Conservation (phyloP, 139 green algal species). For the Zygnema circumcarinatum region DNA sequence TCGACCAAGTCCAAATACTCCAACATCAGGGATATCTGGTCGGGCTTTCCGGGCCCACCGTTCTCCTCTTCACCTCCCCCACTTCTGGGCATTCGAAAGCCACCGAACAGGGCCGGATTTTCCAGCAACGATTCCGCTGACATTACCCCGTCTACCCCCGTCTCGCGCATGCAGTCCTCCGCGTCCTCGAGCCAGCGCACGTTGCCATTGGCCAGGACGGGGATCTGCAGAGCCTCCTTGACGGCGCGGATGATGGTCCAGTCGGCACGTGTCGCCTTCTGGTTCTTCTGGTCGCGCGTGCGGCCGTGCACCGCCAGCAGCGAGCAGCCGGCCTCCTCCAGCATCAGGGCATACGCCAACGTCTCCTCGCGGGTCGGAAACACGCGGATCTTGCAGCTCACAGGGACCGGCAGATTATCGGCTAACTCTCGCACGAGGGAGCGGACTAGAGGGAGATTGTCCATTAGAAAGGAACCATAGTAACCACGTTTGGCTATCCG, state of each 20-base stretch:
- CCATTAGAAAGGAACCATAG: conserved; percentile 73
- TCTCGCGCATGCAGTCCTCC: conserved; percentile 57
- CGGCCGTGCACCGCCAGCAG: conserved; percentile 95
- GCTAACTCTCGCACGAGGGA: conserved; percentile 42
- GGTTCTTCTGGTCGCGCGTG: conserved; percentile 89
- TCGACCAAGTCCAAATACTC: conserved; percentile 87
- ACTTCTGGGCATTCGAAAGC: conserved; percentile 3
- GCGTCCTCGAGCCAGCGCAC: conserved; percentile 59
- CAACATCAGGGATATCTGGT: conserved; percentile 20
- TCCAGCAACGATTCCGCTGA: conserved; percentile 64
- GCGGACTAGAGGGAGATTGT: conserved; percentile 63
- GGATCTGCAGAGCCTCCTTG: conserved; percentile 56
- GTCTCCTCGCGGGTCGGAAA: conserved; percentile 85
- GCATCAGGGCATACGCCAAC: conserved; percentile 89
- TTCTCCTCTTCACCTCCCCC: not conserved
- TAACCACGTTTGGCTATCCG: conserved; percentile 59
- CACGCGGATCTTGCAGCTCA: conserved; percentile 80
- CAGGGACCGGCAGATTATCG: conserved; percentile 32
- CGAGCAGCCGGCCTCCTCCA: conserved; percentile 83
- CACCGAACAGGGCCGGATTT: conserved; percentile 66
- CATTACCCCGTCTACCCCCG: conserved; percentile 65
- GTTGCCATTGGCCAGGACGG: conserved; percentile 70
- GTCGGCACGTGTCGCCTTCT: conserved; percentile 70
- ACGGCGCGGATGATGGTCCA: conserved; percentile 82
- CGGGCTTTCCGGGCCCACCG: not conserved